phyloP scores from a whole-genome alignment of 2,329 filamentous ascomycete genomes.

The Anthostomella pinea region DNA sequence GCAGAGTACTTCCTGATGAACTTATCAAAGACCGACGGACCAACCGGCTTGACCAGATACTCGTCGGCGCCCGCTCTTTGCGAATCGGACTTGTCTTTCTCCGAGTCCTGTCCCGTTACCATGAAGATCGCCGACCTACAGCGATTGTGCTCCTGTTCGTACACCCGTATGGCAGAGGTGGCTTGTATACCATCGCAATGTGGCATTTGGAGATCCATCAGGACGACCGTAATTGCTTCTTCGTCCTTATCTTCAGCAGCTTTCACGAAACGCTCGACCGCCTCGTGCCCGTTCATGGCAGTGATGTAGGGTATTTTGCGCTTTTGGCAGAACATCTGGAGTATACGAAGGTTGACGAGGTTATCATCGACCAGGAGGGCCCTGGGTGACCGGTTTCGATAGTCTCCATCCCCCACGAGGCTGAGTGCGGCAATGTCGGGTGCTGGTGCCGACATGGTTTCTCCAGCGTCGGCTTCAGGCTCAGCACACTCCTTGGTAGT shows the following conservation, averaged over 20 bases:
- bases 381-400: background rate
- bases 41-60: slow-evolving; percentile 8
- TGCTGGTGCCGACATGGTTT: background rate
- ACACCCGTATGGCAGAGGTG: slow-evolving; percentile 4
- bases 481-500: no score
- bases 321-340: slow-evolving; percentile 11
- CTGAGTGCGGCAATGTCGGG: background rate
- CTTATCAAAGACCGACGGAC: no score
- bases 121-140: slow-evolving; percentile 6
- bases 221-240: slow-evolving; percentile 4
- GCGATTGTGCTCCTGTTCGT: slow-evolving; percentile 1
- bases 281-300: slow-evolving; percentile 6
- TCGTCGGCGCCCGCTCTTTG: slow-evolving; percentile 3
- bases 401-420: background rate
- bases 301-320: slow-evolving; percentile 6
- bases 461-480: no score
- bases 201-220: slow-evolving; percentile 12
- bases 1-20: no score
- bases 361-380: slow-evolving; percentile 10
- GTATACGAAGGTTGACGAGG: slow-evolving; percentile 7
- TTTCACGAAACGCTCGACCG: slow-evolving; percentile 3
- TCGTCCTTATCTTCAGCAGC: slow-evolving; percentile 2
- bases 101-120: slow-evolving; percentile 11
- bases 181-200: slow-evolving; percentile 10
- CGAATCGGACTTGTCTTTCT: slow-evolving; percentile 4